Evolutionary conservation across 805 yeast species (phyloP).

Genomic region (Huiozyma sinensis): DNA sequence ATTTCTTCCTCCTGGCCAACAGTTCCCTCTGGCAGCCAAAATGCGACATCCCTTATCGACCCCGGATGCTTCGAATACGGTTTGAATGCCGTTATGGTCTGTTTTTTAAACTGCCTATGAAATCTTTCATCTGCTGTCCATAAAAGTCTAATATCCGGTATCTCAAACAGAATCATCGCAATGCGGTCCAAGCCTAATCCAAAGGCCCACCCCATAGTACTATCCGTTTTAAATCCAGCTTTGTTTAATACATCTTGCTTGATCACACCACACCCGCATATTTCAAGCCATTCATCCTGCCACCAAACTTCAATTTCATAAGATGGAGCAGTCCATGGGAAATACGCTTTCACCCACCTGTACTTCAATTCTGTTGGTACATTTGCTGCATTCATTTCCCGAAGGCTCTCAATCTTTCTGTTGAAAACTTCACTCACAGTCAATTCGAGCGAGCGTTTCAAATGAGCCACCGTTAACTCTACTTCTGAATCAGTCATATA

Average conservation of each 20-base stretch:
- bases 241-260: conserved; percentile 64
- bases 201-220: conserved; percentile 90
- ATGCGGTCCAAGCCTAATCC: conserved; percentile 92
- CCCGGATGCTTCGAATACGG: conserved; percentile 92
- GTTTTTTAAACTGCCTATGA: conserved; percentile 54
- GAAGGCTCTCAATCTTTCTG: conserved; percentile 25
- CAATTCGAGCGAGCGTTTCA: conserved; percentile 78
- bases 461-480: conserved; percentile 58
- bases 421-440: conserved; percentile 75
- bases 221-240: conserved; percentile 47
- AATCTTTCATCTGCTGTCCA: conserved; percentile 85
- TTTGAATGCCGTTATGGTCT: conserved; percentile 58
- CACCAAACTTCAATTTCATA: conserved; percentile 99
- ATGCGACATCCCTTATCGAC: conserved; percentile 76
- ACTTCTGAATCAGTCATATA: conserved; percentile 64
- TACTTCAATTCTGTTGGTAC: conserved; percentile 71
- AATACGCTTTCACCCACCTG: conserved; percentile 90
- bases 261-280: conserved; percentile 93
- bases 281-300: conserved; percentile 96
- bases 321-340: conserved; percentile 98
- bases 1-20: conserved; percentile 24
- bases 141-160: conserved; percentile 88
- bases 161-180: conserved; percentile 90
- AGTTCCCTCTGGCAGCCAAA: conserved; percentile 56
- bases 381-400: conserved; percentile 13